Base-by-base conservation (phyloP, 176 grass and related monocot genomes). In the Musa acuminata region DNA sequence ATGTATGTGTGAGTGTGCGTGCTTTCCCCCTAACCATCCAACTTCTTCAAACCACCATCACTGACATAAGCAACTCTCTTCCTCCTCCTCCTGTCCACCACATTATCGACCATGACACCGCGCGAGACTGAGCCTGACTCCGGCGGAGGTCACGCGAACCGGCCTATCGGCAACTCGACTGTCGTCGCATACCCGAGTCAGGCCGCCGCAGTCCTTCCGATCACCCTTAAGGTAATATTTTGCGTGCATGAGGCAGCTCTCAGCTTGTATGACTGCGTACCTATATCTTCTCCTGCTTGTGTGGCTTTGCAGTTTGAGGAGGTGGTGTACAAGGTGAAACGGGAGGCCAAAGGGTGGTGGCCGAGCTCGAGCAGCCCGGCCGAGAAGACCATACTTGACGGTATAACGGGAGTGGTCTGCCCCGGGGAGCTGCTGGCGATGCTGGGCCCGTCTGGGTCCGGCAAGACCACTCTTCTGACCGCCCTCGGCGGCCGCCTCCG, bases 391-490 rank as follows among this genome's bases (percentile, higher is more conserved):
- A 95, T 99, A 80, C 76, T 99, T 49, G 87, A 79, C 59, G 96
- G 96, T 0, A 86, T 99, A 80, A 88, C 96, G 7, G 96, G 96
- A 3, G 80, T 87, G 75, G 91, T 99, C 5, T 81, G 91, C 9
- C 91, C 96, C 0, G 96, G 96, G 2, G 96, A 99, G 96, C 85
- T 99, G 84, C 84, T 99, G 58, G 96, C 96, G 68, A 99, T 99
- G 96, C 78, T 99, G 35, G 96, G 96, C 14, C 96, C 96, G 5
- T 99, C 96, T 0, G 96, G 96, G 13, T 95, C 91, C 85, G 96
- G 96, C 52, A 99, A 99, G 81, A 99, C 96, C 25, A 99, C 96
- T 59, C 86, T 99, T 5, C 96, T 99, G 59, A 94, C 84, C 0
- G 96, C 86, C 20, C 78, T 99, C 19, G 96, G 91, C 1, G 91